Evolutionary conservation across 225 moss, liverwort and hornwort genomes (phyloP), one percentile per base, ranked within the genome.

Genomic region (Bryum argenteum): DNA sequence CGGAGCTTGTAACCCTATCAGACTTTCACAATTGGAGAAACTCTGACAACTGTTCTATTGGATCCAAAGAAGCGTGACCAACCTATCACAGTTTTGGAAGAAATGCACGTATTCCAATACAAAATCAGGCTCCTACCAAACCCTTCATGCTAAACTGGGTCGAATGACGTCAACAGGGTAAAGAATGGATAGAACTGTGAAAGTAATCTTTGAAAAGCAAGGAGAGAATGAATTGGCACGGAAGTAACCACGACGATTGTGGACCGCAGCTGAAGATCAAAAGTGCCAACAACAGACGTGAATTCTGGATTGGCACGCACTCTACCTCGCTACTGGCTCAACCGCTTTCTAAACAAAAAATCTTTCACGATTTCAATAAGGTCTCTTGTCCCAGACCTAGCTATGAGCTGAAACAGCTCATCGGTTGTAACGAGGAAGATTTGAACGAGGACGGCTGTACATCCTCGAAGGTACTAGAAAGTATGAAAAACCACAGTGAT

Each of bases 241-340:
- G 61, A 48, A 24, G 26, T 8, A 20, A 52, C 42, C 16, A 63
- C 44, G 72, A 60, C 48, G 56, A 61, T 79, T 83, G 76, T 79
- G 76, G 79, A 79, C 79, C 72, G 65, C 69, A 83, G 37, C 16
- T 64, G 22, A 67, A 58, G 53, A 70, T 69, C 18, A 42, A 66
- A 75, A 75, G 75, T 8, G 42, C 51, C 1, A 10, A 0, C 72
- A 39, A 42, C 72, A 55, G 14, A 54, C 33, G 76, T 12, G 1
- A 41, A 54, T 43, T 12, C 6, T 24, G 65, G 65, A 83, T 76
- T 73, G 76, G 83, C 53, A 65, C 44, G 13, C 26, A 11, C 21
- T 28, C 23, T 13, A n/a, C 16, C 21, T 44, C 11, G 44, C 3
- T 0, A 6, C 16, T 15, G 48, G 43, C 61, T 17, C 2, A 10